Evolutionary conservation across 225 moss, liverwort and hornwort species (phyloP).

Genomic region (Straminergon stramineum): DNA sequence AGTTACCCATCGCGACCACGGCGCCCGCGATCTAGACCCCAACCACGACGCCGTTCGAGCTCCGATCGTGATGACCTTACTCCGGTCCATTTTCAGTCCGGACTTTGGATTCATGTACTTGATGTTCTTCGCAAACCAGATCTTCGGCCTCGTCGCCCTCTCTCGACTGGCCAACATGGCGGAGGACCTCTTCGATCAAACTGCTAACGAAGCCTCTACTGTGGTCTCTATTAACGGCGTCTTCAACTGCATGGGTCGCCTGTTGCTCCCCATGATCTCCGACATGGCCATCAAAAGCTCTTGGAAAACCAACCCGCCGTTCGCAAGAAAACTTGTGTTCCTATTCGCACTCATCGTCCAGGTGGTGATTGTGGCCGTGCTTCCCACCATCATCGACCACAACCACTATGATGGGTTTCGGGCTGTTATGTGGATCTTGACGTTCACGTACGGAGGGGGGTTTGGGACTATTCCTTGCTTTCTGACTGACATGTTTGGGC

Average conservation of each 20-base stretch:
- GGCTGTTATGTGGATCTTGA: conserved; percentile 48
- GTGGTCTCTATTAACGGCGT: conserved; percentile 66
- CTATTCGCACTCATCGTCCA: conserved; percentile 28
- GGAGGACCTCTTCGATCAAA: conserved; percentile 33
- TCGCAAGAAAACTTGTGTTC: conserved; percentile 43
- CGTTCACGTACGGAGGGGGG: conserved; percentile 55
- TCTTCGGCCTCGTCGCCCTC: conserved; percentile 59
- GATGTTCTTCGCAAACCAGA: conserved; percentile 64
- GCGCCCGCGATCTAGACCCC: background rate
- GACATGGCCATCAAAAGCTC: conserved; percentile 25
- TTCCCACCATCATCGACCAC: conserved; percentile 20
- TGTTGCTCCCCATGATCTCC: conserved; percentile 28
- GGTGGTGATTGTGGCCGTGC: conserved; percentile 20
- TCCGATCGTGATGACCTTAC: conserved; percentile 23
- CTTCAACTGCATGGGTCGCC: conserved; percentile 57
- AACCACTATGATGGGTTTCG: conserved; percentile 42
- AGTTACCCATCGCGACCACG: background rate
- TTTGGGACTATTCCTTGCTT: conserved; percentile 77
- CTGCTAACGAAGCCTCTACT: conserved; percentile 14
- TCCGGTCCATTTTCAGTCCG: conserved; percentile 21
- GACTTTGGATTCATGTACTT: conserved; percentile 71
- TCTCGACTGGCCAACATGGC: conserved; percentile 53
- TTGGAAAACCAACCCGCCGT: conserved; percentile 24
- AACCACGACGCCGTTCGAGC: background rate
- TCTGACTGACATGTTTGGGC: conserved; percentile 75